Base-by-base conservation (phyloP, 495 filamentous ascomycete genomes). In the Bryoglossum gracile region DNA sequence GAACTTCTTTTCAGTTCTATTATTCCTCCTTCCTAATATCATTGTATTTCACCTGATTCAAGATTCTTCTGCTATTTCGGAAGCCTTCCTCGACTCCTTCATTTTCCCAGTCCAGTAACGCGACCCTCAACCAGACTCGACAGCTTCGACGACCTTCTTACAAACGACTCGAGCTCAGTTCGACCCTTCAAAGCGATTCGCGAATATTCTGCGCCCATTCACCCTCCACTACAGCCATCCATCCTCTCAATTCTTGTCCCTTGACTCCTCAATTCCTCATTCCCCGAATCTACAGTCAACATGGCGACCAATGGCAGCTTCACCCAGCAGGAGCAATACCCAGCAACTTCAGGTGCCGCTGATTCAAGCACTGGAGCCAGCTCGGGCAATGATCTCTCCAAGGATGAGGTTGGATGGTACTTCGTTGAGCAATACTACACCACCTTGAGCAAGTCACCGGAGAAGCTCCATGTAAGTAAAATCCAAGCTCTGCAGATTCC, bases 341-440 rank as follows among this genome's bases (percentile, higher is more conserved):
- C 58, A 10, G 51, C 58, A 30, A 61, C 58, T 19, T 50, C 54
- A 30, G 54, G 45, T 25, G 30, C 55, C 23, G 24, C 58, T 26
- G 58, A 61, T 17, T 33, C 54, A 3, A 50, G 37, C 35, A 38
- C 58, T 13, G 55, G 58, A 43, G 43, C 43, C 33, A 44, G 48
- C 30, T 51, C 59, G 23, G 49, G 55, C 39, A 55, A 52, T 43
- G 59, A 59, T 46, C 50, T 62, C 6, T 58, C 55, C 9, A 62
- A 62, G 53, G 59, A 62, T 46, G 59, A 97, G 68, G 86, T 98
- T 43, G 92, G 89, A 58, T 98, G 92, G 92, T 96, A 89, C 67
- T 98, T 98, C 55, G 92, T 97, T 26, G 94, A 98, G 76, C 89
- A 95, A 63, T 97, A 94, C 74, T 98, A 98, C 67, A 97, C 88